Evolutionary conservation across 2,329 filamentous ascomycete genomes (phyloP).

Genomic region (Pestalotiopsis sp.): DNA sequence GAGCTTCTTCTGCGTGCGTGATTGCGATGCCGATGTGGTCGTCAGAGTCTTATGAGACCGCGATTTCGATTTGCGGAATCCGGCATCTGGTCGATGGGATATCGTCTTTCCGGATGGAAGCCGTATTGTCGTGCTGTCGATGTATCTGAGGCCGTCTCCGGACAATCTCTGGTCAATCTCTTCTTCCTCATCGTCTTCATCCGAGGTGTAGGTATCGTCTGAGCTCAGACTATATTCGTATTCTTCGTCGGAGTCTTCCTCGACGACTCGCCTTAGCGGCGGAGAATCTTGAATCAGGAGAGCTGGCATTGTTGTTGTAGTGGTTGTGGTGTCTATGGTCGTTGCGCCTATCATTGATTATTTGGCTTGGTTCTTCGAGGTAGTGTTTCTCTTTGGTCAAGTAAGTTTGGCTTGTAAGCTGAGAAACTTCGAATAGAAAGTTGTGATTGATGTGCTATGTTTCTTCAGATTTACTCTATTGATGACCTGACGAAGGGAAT

Average conservation of each 20-base stretch:
- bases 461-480: neutral
- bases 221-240: neutral
- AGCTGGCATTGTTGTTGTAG: neutral
- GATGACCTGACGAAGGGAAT: neutral
- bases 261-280: neutral
- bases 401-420: neutral
- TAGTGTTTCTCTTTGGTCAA: neutral
- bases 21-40: neutral
- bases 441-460: neutral
- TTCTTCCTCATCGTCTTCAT: neutral
- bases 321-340: neutral
- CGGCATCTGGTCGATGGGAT: neutral
- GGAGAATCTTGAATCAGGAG: neutral
- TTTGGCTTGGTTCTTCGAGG: neutral
- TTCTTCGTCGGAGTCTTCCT: neutral
- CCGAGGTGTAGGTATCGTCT: neutral
- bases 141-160: neutral
- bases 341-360: neutral
- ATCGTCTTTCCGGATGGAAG: slow-evolving; percentile 13
- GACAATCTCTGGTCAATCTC: neutral
- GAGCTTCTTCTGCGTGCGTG: neutral
- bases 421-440: neutral
- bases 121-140: neutral
- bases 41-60: too few species aligned
- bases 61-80: neutral